Conservation (phyloP, 768 basidiomycete species). For the Lentinula guzmanii region DNA sequence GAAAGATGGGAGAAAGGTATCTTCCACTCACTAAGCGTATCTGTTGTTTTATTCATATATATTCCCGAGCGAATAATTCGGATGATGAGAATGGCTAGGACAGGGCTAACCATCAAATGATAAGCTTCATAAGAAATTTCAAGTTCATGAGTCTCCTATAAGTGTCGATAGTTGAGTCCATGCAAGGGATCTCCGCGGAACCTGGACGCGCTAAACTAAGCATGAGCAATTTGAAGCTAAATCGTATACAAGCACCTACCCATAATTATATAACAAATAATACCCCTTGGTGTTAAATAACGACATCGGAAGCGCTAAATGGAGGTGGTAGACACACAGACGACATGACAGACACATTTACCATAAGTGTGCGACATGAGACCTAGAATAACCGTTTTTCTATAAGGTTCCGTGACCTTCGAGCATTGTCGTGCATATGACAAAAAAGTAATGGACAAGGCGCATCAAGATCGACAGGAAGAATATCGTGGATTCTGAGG, state of each 20-base stretch:
- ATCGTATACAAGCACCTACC: neutral
- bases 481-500: neutral
- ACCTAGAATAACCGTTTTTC: neutral
- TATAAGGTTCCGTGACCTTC: neutral
- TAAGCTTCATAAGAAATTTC: conserved; percentile 1
- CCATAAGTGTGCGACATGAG: neutral
- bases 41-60: neutral
- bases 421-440: neutral
- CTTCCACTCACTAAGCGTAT: neutral
- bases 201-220: neutral
- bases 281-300: neutral
- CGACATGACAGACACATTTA: neutral
- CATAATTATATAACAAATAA: neutral
- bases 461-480: neutral
- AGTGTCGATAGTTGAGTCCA: conserved; percentile 1
- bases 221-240: neutral
- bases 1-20: neutral
- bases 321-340: neutral
- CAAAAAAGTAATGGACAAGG: neutral
- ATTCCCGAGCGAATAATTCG: neutral
- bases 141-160: neutral
- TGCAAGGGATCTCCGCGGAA: conserved; percentile 6
- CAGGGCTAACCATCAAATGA: conserved; percentile 5
- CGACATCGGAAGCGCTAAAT: neutral
- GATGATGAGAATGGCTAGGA: conserved; percentile 3